Base-by-base conservation (phyloP, 2,329 filamentous ascomycete genomes). In the Domatiomyces catenatus region DNA sequence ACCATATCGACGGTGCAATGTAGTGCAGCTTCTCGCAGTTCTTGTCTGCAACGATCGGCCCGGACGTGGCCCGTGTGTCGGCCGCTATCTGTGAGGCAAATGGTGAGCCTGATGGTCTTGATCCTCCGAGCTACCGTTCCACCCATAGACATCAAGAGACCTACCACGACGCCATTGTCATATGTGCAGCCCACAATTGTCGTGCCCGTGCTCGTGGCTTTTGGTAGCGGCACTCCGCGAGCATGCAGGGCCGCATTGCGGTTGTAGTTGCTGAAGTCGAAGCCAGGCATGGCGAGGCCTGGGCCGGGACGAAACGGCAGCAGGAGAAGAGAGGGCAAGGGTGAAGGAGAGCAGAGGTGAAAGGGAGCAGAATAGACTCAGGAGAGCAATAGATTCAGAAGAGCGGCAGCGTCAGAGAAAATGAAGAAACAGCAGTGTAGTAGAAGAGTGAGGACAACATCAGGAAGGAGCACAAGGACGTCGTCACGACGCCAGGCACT, bases 21-120 rank as follows among this genome's bases (percentile, higher is more conserved):
- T 93, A 98, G 75, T 98, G 92, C 58, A 98, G 82, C 75, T 98
- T 98, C 74, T 98, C 90, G 75, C 92, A 96, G 79, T 98, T 98
- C 86, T 98, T 98, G 80, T 98, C 92, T 70, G 93, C 93, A 61
- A 98, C 92, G 71, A 98, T 98, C 60, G 92, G 89, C 36, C 92
- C 92, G 58, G 86, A 93, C 46, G 92, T 98, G 57, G 92, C 92
- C 79, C 92, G 81, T 59, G 92, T 98, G 72, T 98, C 92, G 73
- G 92, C 92, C 57, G 92, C 92, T 70, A 98, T 96, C 84, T 89
- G 61, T 49, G 42, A 32, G 52, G 56, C 8, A 39, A 46, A 51
- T 61, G 60, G 52, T 54, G 42, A 48, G 15, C 22, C 15, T 17
- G 44, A 17, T n/a, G 43, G 32, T 44, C 10, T 47, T 43, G 15